Base-by-base conservation (phyloP, 1,284 basidiomycete species). In the Trichosporon ovoides region DNA sequence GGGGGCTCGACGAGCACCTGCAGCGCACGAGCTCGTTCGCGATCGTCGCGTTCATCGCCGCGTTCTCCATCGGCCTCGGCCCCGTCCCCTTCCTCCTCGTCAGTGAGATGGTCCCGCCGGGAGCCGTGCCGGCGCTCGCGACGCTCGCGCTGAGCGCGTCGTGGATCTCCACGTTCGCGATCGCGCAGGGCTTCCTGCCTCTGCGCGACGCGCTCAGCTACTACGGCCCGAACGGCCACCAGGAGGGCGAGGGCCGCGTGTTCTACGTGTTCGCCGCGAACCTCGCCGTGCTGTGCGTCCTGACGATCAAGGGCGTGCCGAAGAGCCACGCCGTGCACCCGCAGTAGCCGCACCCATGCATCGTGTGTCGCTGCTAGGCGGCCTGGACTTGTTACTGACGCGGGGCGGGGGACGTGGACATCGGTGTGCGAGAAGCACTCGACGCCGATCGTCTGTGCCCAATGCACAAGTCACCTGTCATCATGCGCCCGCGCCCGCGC, bases 41-140 rank as follows among this genome's bases (percentile, higher is more conserved):
- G 4, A 91, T 96, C 64, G 76, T 91, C 49, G 80, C 83, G 1
- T 94, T 96, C 72, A 87, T 96, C 35, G 86, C 88, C 71, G 88
- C 88, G 0, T 97, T 95, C 72, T 88, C 90, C 0, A 79, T 89
- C 37, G 93, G 93, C 1, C 81, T 96, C n/a, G 93, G 93, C 1
- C 92, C 93, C 1, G 79, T 96, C 35, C 93, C 93, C 0, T 96
- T 93, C 72, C 85, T 97, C 40, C 87, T 96, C 75, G 86, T 95
- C 33, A 86, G 91, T n/a, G 93, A 97, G 71, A 83, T 96, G 22
- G 87, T 92, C 0, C 93, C 93, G 1, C 18, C 53, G 55, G 65
- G 91, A 87, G 88, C 90, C 37, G 87, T 91, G 13, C 88, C 90
- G 10, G 85, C 88, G 1, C 80, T 93, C 7, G 91, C 92, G 0